Evolutionary conservation across 1,139 yeast species (phyloP), one percentile per base, ranked within the genome.

Genomic region (Candida labiduridarum): DNA sequence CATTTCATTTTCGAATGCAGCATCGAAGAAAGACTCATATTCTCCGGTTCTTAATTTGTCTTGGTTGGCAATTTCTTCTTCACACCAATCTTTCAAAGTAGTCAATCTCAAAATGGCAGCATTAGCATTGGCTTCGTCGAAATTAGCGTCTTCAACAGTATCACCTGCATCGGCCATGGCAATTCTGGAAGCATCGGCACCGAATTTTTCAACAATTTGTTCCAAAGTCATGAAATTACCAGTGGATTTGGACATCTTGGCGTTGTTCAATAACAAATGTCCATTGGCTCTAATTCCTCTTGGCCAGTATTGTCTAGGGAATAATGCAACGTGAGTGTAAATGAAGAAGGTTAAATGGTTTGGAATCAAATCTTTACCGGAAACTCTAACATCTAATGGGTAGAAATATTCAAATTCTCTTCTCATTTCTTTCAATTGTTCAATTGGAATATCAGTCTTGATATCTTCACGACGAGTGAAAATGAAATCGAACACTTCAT

Each of bases 161-260:
- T 95, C 99, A 77, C 99, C 99, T 51, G 97, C 97, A 76, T 95
- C 98, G 38, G 99, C 99, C 61, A 95, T 78, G 9, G 99, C 97
- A 69, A 95, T 89, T 79, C 99, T 87, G 18, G 96, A 80, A 41
- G 98, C 98, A 71, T 95, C 99, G 48, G 99, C 97, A 68, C 99
- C 99, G 61, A 85, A 94, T 74, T 94, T 95, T 61, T 83, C 80
- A 52, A 87, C 86, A 63, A 87, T 81, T 70, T 94, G 91, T 62
- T 85, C 83, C 67, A 94, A 79, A 48, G 99, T 94, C 86, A 91
- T 80, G 68, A 95, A 94, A 76, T 94, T 94, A 72, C 99, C 99
- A 35, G 98, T 92, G 39, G 96, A 88, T 72, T 94, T 94, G 51
- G 98, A 85, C 99, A 94, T 94, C 80, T 94, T 94, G 62, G 95